Base-by-base conservation (phyloP, 2,329 filamentous ascomycete genomes). In the Chaetomiaceae sp. region DNA sequence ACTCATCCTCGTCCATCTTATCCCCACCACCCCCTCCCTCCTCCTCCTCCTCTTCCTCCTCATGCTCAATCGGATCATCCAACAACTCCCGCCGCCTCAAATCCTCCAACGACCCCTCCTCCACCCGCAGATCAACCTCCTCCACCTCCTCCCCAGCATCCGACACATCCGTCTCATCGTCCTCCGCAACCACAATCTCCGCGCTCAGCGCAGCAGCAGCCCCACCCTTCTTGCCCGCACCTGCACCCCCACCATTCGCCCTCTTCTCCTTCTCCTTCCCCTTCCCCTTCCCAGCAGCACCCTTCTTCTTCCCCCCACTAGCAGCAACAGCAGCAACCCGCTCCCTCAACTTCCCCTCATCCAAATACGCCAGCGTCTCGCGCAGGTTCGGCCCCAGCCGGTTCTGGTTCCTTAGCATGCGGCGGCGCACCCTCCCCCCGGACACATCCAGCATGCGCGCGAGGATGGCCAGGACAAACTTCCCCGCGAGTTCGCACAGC, bases 361-460 rank as follows among this genome's bases (percentile, higher is more conserved):
- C 89, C 4, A 97, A 71, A 63, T 84, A 93, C 8, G 80, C 78
- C 4, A 95, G 71, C 6, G 96, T 81, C 58, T 93, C 88, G 60
- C 84, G 87, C 72, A 87, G 94, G 62, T 93, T 96, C 37, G 78
- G 72, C 2, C 93, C 93, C 3, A 98, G 75, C 60, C 80, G 82
- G n/a, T 70, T 72, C 61, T 84, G 84, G 66, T 98, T 96, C 54
- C 87, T 76, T 58, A 84, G 74, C 18, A 98, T 71, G 17, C 89
- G 77, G 57, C 80, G 78, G 52, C 79, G 78, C 29, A 95, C 74
- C 60, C 78, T 79, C 24, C 79, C 81, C 6, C 78, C 80, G 1
- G 70, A 72, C 34, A 73, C 68, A 60, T 94, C 88, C 41, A 96
- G 72, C 33, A 89, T 80, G 43, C 81, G 81, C 17, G 83, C 87